These are phyloP conservation scores for Colletotrichum gigasporum DNA, from an alignment of 2,329 filamentous ascomycete species.

Conservation along the genomic window DNA sequence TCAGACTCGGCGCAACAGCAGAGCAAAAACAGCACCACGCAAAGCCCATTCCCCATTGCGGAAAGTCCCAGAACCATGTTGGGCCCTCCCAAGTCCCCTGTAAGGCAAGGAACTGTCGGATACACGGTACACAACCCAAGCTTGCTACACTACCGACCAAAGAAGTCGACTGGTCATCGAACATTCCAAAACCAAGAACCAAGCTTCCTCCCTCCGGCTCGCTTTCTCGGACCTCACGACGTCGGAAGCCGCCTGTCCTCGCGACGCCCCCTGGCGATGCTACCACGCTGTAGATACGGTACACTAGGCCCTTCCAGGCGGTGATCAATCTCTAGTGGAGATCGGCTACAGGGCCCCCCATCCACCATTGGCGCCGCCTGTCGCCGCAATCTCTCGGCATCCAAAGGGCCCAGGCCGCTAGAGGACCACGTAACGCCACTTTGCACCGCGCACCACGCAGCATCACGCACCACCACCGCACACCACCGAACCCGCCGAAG, in stretches of 20 bases:
- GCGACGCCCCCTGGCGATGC: not conserved
- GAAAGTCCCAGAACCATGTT: not conserved
- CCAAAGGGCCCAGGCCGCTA: not conserved
- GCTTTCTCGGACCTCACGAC: not conserved
- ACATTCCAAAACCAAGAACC: not conserved
- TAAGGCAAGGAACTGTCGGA: no score
- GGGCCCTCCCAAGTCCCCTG: not conserved
- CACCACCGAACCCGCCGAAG: constrained; percentile 6
- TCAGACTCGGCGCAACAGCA: not conserved
- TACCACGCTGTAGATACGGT: no score
- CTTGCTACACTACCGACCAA: no score
- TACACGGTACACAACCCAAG: no score
- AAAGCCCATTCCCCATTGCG: constrained; percentile 1
- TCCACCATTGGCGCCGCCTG: constrained; percentile 1
- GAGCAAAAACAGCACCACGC: constrained; percentile 8
- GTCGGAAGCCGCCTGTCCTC: not conserved
- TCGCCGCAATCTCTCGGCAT: constrained; percentile 28
- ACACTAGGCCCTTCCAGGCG: not conserved
- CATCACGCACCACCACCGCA: not conserved
- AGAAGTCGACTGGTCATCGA: not conserved
- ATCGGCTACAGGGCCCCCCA: constrained; percentile 11
- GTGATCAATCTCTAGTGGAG: constrained; percentile 14
- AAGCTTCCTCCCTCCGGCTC: not conserved
- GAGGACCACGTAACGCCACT: not conserved
- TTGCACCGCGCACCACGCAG: not conserved